Base-by-base conservation (phyloP, 2,329 filamentous ascomycete genomes). In the Trichoderma sp. region DNA sequence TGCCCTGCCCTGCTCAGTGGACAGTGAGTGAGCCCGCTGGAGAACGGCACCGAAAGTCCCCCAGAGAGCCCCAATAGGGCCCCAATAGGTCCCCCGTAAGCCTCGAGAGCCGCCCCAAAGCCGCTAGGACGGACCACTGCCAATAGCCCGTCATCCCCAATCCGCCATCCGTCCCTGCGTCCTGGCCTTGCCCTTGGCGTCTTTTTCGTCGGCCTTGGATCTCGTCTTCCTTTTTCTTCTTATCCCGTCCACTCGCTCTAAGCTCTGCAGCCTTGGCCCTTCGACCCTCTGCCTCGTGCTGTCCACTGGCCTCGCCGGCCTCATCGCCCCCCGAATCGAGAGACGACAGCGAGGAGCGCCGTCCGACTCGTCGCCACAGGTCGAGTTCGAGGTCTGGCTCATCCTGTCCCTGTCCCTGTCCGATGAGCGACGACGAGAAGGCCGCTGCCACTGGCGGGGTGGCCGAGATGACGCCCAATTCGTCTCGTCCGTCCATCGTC, bases 361-460 rank as follows among this genome's bases (percentile, higher is more conserved):
- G 38, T 24, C 73, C 35, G 53, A 62, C 72, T 21, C 53, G 53
- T 66, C 72, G 72, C 64, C 50, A 63, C 59, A 45, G 75, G 50
- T 63, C 75, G 21, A 21, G 56, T 6, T 45, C 38, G 6, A 27
- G 75, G 29, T 64, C 75, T 68, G 29, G 56, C 64, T 71, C 53
- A 53, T 24, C 24, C 21, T 16, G 41, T 45, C 41, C 38, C 41
- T 45, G 41, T 41, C 38, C 35, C 14, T 38, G 45, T 41, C 41
- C 65, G 64, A 75, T 75, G 75, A 73, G 62, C 60, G 75, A 74
- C 35, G 65, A 75, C 75, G 75, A 76, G 27, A 75, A 75, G 71
- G 63, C 50, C 71, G 75, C 65, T 66, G 65, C 65, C 33, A 24
- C 62, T 45, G 50, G 45, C n/a, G 64, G 75, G 65, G 75, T 68